Evolutionary conservation across 495 filamentous ascomycete species (phyloP).

Genomic region (Podospora pseudocomata): DNA sequence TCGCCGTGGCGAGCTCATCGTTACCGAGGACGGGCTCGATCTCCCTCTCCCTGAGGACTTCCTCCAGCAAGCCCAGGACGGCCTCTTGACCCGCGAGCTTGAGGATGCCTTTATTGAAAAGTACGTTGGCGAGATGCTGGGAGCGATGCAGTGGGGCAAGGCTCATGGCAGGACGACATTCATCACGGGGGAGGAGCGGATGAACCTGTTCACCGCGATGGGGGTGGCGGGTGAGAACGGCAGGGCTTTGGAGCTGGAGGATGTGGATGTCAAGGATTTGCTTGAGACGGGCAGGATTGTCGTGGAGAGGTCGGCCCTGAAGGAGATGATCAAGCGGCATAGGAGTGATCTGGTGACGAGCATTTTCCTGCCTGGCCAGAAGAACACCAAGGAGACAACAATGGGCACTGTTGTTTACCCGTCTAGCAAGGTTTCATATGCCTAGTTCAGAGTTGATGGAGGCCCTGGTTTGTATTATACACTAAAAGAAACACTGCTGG

Average conservation of each 20-base stretch:
- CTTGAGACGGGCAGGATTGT: slow-evolving; percentile 79
- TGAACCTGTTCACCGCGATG: slow-evolving; percentile 57
- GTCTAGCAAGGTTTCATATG: too few relatives aligned
- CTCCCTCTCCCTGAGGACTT: slow-evolving; percentile 50
- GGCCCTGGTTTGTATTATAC: neutral
- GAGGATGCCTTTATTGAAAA: slow-evolving; percentile 50
- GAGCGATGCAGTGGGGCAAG: slow-evolving; percentile 67
- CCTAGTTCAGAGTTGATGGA: neutral
- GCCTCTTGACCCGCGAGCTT: slow-evolving; percentile 33
- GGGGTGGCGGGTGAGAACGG: slow-evolving; percentile 60
- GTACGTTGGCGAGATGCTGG: slow-evolving; percentile 62
- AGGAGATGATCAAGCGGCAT: slow-evolving; percentile 68
- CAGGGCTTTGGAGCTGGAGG: slow-evolving; percentile 59
- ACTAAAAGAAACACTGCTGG: neutral
- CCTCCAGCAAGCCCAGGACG: slow-evolving; percentile 30
- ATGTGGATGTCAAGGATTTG: slow-evolving; percentile 93
- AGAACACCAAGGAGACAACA: too few relatives aligned
- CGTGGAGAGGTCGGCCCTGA: slow-evolving; percentile 78
- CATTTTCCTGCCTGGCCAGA: slow-evolving; percentile 25
- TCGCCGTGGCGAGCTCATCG: slow-evolving; percentile 75
- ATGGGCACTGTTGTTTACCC: too few relatives aligned
- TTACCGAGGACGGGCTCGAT: slow-evolving; percentile 70
- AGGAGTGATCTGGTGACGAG: slow-evolving; percentile 63
- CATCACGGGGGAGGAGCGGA: slow-evolving; percentile 57
- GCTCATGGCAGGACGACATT: slow-evolving; percentile 70